Percentiles rank a stretch among this genome's conserved stretches.
Evolutionary conservation across 106 monocot genomes (phyloP).

Genomic region (Dactylorhiza incarnata): DNA sequence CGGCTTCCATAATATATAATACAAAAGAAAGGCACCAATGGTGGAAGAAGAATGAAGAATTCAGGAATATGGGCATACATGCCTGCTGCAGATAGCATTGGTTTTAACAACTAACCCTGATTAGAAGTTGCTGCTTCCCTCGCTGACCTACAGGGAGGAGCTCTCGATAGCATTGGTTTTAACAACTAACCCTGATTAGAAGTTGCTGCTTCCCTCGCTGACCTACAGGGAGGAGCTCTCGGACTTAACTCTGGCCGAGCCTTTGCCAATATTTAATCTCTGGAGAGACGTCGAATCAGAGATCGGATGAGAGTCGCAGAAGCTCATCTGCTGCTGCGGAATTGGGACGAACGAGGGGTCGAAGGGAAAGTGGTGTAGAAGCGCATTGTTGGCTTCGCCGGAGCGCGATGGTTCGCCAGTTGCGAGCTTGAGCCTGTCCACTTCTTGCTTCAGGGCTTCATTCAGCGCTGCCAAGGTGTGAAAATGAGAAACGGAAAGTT

Average conservation of each 20-base stretch:
- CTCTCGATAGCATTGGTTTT: too few species aligned
- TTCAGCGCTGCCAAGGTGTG: conserved; percentile 54
- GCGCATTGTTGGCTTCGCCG: conserved; percentile 34
- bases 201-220: too few species aligned
- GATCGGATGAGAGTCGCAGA: conserved; percentile 17
- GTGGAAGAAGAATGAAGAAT: too few species aligned
- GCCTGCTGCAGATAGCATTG: too few species aligned
- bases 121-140: conserved; percentile 77
- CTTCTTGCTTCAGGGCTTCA: conserved; percentile 82
- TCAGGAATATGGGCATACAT: too few species aligned
- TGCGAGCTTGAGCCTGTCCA: conserved; percentile 69
- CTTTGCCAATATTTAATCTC: conserved; percentile 62
- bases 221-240: conserved; percentile 53
- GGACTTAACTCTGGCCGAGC: conserved; percentile 43
- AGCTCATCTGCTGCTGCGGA: conserved; percentile 34
- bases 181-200: too few species aligned
- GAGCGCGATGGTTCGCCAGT: conserved; percentile 53
- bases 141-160: too few species aligned
- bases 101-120: not conserved
- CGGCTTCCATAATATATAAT: too few species aligned
- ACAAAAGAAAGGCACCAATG: too few species aligned
- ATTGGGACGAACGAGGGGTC: conserved; percentile 32
- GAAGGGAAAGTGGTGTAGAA: conserved; percentile 40
- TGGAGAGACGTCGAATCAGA: conserved; percentile 38
- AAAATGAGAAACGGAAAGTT: too few species aligned